Evolutionary conservation across 1,284 basidiomycete species (phyloP), one percentile per base, ranked within the genome.

Genomic region (Tilletia horrida): DNA sequence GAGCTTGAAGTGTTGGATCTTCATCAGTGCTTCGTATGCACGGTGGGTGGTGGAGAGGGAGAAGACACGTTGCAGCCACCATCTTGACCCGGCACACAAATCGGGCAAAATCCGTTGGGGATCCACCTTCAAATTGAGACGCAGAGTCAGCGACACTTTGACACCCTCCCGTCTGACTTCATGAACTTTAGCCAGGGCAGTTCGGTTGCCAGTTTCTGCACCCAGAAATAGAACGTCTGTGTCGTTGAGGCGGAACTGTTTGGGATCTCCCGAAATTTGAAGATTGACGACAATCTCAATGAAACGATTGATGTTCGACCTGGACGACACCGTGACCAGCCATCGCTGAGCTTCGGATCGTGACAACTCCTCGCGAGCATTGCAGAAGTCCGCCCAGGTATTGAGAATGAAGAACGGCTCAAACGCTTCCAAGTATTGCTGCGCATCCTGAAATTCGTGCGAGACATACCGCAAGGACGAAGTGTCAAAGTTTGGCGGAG

Each of bases 11-110:
- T 90, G 91, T 3, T 88, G 89, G 64, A 96, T 84, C 23, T 89
- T 90, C 76, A 89, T 86, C 13, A 99, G 85, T 1, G 95, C 93
- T 6, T 88, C 89, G 80, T 91, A 98, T 84, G 98, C 96, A 64
- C 96, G 89, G 76, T 93, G 88, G 25, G 95, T 85, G 0, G 96
- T 98, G 68, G 90, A 91, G 73, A 98, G 84, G 91, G 90, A 90
- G 71, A 93, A 87, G 18, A 95, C 87, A 81, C 92, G 95, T 73
- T 86, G 86, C 52, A 97, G 71, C 61, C 85, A 83, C 91, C 93
- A 96, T 62, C 85, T 84, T 0, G 88, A 87, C 62, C 87, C 86
- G 13, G 88, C 85, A 50, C 85, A 84, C 42, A 86, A 66, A 64
- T 75, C 40, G 40, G 77, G 67, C 80, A 73, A 67, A 70, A 82